These are phyloP conservation scores for Canavalia ensiformis DNA, from an alignment of 306 rosid genomes.

Conservation along the genomic window DNA sequence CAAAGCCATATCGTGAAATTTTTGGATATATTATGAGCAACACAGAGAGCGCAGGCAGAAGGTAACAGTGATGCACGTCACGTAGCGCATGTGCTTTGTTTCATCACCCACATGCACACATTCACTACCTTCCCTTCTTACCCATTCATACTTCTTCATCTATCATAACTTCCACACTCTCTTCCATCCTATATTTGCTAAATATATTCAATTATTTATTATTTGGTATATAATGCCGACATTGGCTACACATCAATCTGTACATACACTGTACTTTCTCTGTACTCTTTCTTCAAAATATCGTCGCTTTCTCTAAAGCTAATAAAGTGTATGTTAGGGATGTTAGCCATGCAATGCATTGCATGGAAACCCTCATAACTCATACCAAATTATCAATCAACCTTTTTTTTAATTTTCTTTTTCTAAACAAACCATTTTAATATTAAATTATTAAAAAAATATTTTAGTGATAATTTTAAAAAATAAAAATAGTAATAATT, in stretches of 20 bases:
- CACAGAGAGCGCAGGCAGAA: constrained; percentile 18
- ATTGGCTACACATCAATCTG: constrained; percentile 37
- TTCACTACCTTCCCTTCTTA: background rate
- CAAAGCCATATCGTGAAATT: constrained; percentile 50
- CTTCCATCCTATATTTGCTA: background rate
- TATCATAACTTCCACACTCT: constrained; percentile 19
- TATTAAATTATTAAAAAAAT: too few species aligned
- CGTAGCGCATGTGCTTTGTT: constrained; percentile 76
- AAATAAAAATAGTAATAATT: too few species aligned
- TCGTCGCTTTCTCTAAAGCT: constrained; percentile 41
- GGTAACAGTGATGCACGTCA: constrained; percentile 68
- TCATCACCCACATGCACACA: constrained; percentile 75
- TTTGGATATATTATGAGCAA: constrained; percentile 58
- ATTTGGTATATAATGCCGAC: constrained; percentile 23
- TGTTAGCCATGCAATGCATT: constrained; percentile 42
- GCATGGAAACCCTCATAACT: constrained; percentile 27
- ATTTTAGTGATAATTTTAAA: too few species aligned
- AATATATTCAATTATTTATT: background rate
- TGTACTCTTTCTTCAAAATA: constrained; percentile 43
- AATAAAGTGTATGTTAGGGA: background rate
- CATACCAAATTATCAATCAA: too few species aligned
- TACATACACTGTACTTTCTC: constrained; percentile 58
- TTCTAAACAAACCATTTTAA: too few species aligned
- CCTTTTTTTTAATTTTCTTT: too few species aligned
- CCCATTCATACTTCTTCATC: background rate